Conservation (phyloP, 768 basidiomycete genomes). For the Cyathus striatus region DNA sequence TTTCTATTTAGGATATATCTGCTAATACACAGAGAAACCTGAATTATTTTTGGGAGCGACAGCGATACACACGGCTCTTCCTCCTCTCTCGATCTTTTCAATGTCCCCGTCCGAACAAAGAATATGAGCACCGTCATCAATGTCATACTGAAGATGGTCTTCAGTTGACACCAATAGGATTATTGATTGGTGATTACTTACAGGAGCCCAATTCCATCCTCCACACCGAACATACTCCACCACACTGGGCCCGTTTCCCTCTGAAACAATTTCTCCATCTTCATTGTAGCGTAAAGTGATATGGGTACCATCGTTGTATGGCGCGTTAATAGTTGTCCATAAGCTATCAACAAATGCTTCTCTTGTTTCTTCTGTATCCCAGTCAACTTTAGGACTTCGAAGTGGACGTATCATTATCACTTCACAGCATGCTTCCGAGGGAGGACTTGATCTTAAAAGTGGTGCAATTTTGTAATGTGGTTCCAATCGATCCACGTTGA, state of each 20-base stretch:
- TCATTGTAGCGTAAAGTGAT: conserved; percentile 51
- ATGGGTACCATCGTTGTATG: conserved; percentile 78
- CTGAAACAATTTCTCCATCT: conserved; percentile 32
- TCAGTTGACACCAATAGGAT: no score
- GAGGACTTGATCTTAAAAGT: conserved; percentile 40
- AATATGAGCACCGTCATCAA: conserved; percentile 59
- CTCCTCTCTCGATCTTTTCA: conserved; percentile 53
- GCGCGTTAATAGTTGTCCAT: conserved; percentile 51
- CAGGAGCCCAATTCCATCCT: conserved; percentile 87
- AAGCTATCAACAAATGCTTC: conserved; percentile 47
- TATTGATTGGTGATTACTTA: conserved; percentile 30
- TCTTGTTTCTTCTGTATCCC: conserved; percentile 38
- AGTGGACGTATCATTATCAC: conserved; percentile 72
- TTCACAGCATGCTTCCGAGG: conserved; percentile 53
- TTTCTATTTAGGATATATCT: no score
- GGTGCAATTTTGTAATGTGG: conserved; percentile 77
- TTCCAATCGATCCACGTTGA: conserved; percentile 86
- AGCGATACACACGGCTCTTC: conserved; percentile 47
- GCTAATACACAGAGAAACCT: conserved; percentile 47
- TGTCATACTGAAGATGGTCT: conserved; percentile 53
- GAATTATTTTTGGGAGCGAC: conserved; percentile 25
- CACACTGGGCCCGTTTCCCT: conserved; percentile 46
- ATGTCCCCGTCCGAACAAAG: conserved; percentile 81
- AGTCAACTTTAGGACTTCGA: conserved; percentile 42
- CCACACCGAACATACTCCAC: conserved; percentile 78